Evolutionary conservation across 345 rosid genomes (phyloP).

Genomic region (Gynandropsis gynandra): DNA sequence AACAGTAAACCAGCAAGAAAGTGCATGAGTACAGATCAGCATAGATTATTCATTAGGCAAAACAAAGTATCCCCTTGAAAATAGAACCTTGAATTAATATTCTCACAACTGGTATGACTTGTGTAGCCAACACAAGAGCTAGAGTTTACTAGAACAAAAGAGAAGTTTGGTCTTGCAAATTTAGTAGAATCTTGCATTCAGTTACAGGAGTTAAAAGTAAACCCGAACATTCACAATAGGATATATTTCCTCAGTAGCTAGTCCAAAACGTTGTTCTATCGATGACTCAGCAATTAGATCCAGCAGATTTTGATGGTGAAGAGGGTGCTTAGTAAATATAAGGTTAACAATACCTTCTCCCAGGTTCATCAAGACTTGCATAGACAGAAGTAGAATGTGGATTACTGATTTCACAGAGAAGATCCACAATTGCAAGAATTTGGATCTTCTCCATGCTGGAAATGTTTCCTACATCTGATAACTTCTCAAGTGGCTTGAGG

Average conservation of each 20-base stretch:
- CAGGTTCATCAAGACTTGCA: constrained; percentile 78
- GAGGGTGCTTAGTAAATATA: not conserved
- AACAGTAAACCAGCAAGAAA: constrained; percentile 25
- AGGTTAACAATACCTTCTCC: constrained; percentile 50
- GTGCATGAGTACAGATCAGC: constrained; percentile 14
- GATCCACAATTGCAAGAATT: constrained; percentile 62
- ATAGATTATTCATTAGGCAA: constrained; percentile 9
- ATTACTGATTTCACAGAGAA: constrained; percentile 61
- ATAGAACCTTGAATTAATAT: constrained; percentile 13
- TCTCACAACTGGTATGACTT: constrained; percentile 14
- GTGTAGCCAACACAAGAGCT: constrained; percentile 8
- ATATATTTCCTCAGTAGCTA: constrained; percentile 1
- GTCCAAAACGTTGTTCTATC: constrained; percentile 9
- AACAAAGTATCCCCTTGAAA: constrained; percentile 7
- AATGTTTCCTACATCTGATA: constrained; percentile 35
- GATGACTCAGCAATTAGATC: not conserved
- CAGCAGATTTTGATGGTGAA: not conserved
- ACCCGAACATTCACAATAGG: constrained; percentile 10
- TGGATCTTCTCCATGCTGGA: constrained; percentile 47
- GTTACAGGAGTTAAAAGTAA: constrained; percentile 8
- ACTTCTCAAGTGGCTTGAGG: constrained; percentile 49
- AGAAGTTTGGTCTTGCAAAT: constrained; percentile 7
- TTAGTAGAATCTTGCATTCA: not conserved
- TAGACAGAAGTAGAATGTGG: constrained; percentile 59
- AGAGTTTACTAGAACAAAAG: not conserved